phyloP scores from a whole-genome alignment of 306 rosid genomes.

The Cucumis melo region DNA sequence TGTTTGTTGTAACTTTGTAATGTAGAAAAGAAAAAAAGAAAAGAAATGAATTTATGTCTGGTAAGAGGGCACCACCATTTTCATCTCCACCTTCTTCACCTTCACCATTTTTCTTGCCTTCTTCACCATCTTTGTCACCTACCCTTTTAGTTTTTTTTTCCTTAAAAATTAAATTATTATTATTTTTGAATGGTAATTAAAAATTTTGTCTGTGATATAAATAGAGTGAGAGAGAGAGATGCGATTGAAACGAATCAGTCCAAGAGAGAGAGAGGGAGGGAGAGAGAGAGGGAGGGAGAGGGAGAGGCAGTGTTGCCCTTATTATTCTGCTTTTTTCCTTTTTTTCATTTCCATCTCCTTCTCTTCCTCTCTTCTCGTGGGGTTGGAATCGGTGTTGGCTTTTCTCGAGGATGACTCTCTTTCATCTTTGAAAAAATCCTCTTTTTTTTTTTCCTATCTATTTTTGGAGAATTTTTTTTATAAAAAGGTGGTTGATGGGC shows the following conservation, averaged over 20 bases:
- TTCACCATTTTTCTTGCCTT: slow-evolving; percentile 14
- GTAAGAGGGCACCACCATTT: slow-evolving; percentile 13
- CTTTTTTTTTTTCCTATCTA: not conserved
- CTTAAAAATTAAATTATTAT: too few relatives aligned
- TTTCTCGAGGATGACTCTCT: slow-evolving; percentile 13
- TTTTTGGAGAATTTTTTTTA: not conserved
- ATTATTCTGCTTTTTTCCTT: slow-evolving; percentile 24
- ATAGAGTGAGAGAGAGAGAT: slow-evolving; percentile 25
- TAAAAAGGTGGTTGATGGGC: not conserved
- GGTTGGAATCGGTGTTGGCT: slow-evolving; percentile 26
- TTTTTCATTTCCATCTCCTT: not conserved
- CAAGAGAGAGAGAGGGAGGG: slow-evolving; percentile 58
- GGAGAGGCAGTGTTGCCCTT: slow-evolving; percentile 27
- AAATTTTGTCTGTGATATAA: not conserved
- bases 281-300: slow-evolving; percentile 27
- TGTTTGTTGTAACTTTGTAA: too few relatives aligned
- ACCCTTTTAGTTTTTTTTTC: not conserved
- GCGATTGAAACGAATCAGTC: slow-evolving; percentile 75
- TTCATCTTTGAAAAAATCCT: slow-evolving; percentile 4
- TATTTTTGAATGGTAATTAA: not conserved
- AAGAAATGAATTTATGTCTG: not conserved
- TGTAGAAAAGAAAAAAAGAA: not conserved
- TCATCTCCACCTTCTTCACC: slow-evolving; percentile 11
- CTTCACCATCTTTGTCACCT: slow-evolving; percentile 3
- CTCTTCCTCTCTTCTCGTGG: slow-evolving; percentile 28